A percentile compares a stretch with the other conserved stretches of the same genome.
Evolutionary conservation across 768 basidiomycete species (phyloP).

Genomic region (Boletellus ananiceps): DNA sequence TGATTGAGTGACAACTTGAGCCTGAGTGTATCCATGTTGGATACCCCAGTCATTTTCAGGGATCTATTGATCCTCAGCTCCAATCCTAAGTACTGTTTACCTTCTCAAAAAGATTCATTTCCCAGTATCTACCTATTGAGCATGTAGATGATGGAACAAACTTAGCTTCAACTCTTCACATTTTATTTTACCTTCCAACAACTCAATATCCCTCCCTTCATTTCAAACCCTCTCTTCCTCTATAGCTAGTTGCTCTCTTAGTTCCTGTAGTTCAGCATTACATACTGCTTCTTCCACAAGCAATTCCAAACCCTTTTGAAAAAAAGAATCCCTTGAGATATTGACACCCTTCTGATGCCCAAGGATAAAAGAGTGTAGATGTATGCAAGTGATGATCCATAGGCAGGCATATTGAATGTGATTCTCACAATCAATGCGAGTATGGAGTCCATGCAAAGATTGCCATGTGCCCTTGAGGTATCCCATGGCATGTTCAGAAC

Average conservation of each 20-base stretch:
- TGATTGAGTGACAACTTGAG: slow-evolving; percentile 5
- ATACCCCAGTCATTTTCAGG: no score
- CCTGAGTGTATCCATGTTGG: background rate
- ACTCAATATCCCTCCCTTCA: no score
- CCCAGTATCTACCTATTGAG: no score
- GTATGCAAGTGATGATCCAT: slow-evolving; percentile 15
- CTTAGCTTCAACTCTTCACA: no score
- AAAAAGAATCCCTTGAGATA: background rate
- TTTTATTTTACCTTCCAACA: no score
- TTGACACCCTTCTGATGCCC: slow-evolving; percentile 5
- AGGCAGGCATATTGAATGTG: slow-evolving; percentile 8
- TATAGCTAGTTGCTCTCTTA: background rate
- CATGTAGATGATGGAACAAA: no score
- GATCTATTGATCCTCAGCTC: slow-evolving; percentile 4
- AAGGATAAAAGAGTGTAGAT: slow-evolving; percentile 25
- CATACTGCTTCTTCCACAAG: slow-evolving; percentile 7
- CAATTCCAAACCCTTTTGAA: slow-evolving; percentile 5
- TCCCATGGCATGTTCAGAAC: slow-evolving; percentile 39
- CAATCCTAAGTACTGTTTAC: background rate
- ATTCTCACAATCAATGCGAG: slow-evolving; percentile 6
- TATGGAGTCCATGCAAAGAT: slow-evolving; percentile 8
- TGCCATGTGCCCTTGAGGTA: slow-evolving; percentile 35
- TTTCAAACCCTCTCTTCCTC: no score
- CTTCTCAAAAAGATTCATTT: no score
- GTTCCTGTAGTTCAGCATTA: background rate